Evolutionary conservation across 805 yeast species (phyloP).

Genomic region (Wickerhamomyces chaumierensis): DNA sequence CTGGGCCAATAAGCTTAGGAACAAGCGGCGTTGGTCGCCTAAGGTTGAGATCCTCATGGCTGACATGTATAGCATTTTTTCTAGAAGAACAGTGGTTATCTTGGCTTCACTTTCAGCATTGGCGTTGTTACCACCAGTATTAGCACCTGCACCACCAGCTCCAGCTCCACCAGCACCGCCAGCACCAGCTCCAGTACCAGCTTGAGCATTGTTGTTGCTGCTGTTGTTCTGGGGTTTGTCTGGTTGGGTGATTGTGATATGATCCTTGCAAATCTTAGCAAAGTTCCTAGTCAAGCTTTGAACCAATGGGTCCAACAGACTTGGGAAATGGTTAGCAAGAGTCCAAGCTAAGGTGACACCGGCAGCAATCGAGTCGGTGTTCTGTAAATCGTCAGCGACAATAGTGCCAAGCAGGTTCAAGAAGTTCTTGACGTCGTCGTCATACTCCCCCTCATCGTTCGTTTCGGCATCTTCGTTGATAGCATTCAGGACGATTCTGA

Average conservation of each 20-base stretch:
- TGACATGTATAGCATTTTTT: slow-evolving; percentile 65
- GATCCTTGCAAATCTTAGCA: slow-evolving; percentile 83
- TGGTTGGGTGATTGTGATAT: slow-evolving; percentile 43
- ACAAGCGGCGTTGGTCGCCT: slow-evolving; percentile 89
- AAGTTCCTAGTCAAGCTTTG: slow-evolving; percentile 78
- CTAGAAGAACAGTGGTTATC: slow-evolving; percentile 66
- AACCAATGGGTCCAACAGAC: slow-evolving; percentile 61
- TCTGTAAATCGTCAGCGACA: slow-evolving; percentile 66
- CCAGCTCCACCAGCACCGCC: slow-evolving; percentile 10
- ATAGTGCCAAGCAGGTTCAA: slow-evolving; percentile 49
- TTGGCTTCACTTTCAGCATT: slow-evolving; percentile 60
- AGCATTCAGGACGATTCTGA: slow-evolving; percentile 59
- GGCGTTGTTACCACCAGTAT: too few species aligned
- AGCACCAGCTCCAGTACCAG: slow-evolving; percentile 2
- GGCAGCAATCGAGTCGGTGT: slow-evolving; percentile 72
- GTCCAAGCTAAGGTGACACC: slow-evolving; percentile 81
- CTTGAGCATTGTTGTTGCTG: neutral
- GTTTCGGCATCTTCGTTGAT: slow-evolving; percentile 31
- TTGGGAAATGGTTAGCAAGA: slow-evolving; percentile 62
- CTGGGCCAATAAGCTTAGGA: slow-evolving; percentile 77
- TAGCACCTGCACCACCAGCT: too few species aligned
- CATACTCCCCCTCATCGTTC: slow-evolving; percentile 39
- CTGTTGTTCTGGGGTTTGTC: slow-evolving; percentile 14
- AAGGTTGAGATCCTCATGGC: slow-evolving; percentile 74
- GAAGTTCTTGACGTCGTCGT: slow-evolving; percentile 54